Evolutionary conservation across 2,329 filamentous ascomycete species (phyloP).

Genomic region (Venturia asperata): DNA sequence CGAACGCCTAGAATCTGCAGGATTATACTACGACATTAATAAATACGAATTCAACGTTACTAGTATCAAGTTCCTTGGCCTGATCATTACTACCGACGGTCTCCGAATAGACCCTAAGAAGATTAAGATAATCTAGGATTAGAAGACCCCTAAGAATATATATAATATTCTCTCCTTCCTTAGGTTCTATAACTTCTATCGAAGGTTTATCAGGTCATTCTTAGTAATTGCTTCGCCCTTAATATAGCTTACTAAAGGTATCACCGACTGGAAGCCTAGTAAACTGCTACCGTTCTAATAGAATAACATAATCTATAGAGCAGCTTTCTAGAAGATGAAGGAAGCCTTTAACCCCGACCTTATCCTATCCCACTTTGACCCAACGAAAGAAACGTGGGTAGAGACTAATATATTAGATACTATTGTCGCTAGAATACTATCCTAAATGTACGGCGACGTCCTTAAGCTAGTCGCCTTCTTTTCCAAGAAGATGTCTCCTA

Average conservation of each 20-base stretch:
- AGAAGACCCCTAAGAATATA: conserved; percentile 21
- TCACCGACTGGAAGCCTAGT: not conserved
- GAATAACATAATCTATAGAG: not conserved
- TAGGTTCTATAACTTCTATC: conserved; percentile 29
- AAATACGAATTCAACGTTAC: conserved; percentile 29
- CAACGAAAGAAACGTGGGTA: conserved; percentile 18
- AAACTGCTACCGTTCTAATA: not conserved
- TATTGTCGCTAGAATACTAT: conserved; percentile 16
- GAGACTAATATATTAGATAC: conserved; percentile 24
- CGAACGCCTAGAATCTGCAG: not conserved
- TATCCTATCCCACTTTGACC: conserved; percentile 24
- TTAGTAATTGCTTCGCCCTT: conserved; percentile 22
- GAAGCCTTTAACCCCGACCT: conserved; percentile 21
- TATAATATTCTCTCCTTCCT: conserved; percentile 26
- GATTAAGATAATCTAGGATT: conserved; percentile 23
- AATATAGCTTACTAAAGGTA: conserved; percentile 19
- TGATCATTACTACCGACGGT: conserved; percentile 24
- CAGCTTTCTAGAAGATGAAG: conserved; percentile 20
- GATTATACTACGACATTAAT: conserved; percentile 21
- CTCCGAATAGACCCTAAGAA: conserved; percentile 24
- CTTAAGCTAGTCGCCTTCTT: conserved; percentile 23
- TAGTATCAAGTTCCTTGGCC: conserved; percentile 26
- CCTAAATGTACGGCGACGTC: conserved; percentile 17
- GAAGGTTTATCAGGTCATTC: conserved; percentile 25
- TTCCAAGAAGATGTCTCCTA: conserved; percentile 23